These are phyloP conservation scores for Venturia oleaginea DNA, from an alignment of 2,329 filamentous ascomycete genomes.

Conservation along the genomic window DNA sequence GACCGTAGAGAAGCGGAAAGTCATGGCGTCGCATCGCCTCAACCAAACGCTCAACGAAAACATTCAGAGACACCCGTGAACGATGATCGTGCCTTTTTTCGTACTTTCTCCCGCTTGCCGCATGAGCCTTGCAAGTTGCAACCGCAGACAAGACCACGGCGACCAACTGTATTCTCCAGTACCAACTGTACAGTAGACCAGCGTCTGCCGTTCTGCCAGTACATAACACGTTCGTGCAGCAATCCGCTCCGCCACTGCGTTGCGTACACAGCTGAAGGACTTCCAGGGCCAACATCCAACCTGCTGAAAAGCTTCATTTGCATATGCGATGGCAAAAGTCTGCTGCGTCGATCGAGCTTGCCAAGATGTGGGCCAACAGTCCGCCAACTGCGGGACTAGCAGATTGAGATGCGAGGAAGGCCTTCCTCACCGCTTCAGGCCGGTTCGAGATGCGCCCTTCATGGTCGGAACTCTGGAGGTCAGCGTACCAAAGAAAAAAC, in stretches of 20 bases:
- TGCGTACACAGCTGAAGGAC: background rate
- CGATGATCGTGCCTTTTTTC: background rate
- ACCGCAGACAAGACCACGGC: background rate
- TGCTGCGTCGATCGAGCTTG: background rate
- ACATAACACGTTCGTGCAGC: background rate
- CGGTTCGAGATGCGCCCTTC: background rate
- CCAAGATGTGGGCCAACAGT: background rate
- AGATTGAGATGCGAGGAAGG: background rate
- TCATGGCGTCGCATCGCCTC: background rate
- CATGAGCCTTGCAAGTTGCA: background rate
- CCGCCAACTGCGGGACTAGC: background rate
- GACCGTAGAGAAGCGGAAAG: background rate
- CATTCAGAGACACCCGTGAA: background rate
- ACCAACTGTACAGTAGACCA: background rate
- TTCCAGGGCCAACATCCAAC: background rate
- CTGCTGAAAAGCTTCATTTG: background rate
- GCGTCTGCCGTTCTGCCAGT: background rate
- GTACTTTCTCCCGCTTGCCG: background rate
- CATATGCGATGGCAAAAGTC: background rate
- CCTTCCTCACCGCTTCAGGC: background rate
- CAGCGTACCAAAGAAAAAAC: background rate
- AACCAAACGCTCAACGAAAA: conserved; percentile 6
- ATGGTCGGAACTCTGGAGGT: background rate
- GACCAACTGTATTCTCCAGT: background rate
- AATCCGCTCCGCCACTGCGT: background rate